phyloP scores from a whole-genome alignment of 2,329 filamentous ascomycete genomes.

The Dothideomycetes sp. region DNA sequence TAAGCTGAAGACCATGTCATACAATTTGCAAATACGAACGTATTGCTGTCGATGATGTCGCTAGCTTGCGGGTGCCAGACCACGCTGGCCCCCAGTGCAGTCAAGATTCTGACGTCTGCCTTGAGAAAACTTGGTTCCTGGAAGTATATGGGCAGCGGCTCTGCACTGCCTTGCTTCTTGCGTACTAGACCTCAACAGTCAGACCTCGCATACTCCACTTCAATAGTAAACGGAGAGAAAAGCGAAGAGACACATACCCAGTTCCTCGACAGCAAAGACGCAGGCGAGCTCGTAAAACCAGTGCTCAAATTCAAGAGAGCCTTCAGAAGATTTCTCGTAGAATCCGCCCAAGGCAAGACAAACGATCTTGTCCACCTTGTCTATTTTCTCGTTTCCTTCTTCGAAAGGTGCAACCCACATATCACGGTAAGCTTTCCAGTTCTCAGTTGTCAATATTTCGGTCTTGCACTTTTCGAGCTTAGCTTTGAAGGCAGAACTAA shows the following conservation, averaged over 20 bases:
- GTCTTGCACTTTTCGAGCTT: not conserved
- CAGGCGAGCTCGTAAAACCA: not conserved
- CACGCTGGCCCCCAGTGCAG: not conserved
- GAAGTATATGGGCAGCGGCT: not conserved
- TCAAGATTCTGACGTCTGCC: not conserved
- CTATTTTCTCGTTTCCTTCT: not conserved
- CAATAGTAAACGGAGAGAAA: not conserved
- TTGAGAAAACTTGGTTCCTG: not conserved
- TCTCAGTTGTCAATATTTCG: not conserved
- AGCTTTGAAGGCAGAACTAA: not conserved
- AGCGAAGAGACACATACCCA: not conserved
- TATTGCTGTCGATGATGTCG: not conserved
- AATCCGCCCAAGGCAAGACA: not conserved
- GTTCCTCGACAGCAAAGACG: not conserved
- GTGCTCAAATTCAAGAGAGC: not conserved
- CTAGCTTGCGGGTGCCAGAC: not conserved
- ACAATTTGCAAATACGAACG: not conserved
- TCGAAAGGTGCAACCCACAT: not conserved
- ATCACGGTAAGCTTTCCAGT: not conserved
- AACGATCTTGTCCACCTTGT: not conserved
- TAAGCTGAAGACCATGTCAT: not conserved
- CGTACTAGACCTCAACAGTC: not conserved
- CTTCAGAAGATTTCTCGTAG: not conserved
- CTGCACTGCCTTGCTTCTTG: not conserved
- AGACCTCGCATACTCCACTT: not conserved